Percentiles rank a stretch among this genome's conserved stretches.
Conservation (phyloP, 2,329 filamentous ascomycete genomes). For the Colletotrichum chlorophyti region DNA sequence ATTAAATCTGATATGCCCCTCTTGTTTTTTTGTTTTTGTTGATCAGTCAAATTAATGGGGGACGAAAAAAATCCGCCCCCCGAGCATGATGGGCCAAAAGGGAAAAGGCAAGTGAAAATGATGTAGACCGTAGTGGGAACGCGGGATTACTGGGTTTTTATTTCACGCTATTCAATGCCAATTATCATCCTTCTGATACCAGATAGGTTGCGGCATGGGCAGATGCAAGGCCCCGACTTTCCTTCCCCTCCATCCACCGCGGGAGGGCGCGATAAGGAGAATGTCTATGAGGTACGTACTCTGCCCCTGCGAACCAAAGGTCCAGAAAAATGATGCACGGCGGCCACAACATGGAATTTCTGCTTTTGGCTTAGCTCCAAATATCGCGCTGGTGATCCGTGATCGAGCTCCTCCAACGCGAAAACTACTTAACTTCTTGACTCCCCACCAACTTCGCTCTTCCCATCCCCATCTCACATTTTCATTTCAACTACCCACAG, state of each 20-base stretch:
- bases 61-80: too few relatives aligned
- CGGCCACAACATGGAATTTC: conserved; percentile 28
- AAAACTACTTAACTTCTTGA: conserved; percentile 64
- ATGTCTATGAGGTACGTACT: conserved; percentile 25
- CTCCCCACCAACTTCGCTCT: conserved; percentile 50
- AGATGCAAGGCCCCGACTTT: background rate
- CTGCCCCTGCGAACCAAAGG: background rate
- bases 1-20: too few relatives aligned
- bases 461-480: conserved; percentile 39
- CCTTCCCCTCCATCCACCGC: background rate
- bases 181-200: too few relatives aligned
- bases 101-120: too few relatives aligned
- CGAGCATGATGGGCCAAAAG: too few relatives aligned
- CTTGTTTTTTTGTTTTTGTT: too few relatives aligned
- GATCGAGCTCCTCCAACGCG: conserved; percentile 48
- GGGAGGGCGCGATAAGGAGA: background rate
- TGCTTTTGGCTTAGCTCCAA: conserved; percentile 36
- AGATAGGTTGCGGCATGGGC: too few relatives aligned
- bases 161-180: too few relatives aligned
- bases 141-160: too few relatives aligned
- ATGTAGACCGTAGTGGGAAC: too few relatives aligned
- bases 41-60: too few relatives aligned
- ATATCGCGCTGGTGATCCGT: conserved; percentile 55
- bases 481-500: conserved; percentile 34
- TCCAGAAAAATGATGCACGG: conserved; percentile 22